Base-by-base conservation (phyloP, 2,329 filamentous ascomycete genomes). In the Aspergillus pseudoterreus region DNA sequence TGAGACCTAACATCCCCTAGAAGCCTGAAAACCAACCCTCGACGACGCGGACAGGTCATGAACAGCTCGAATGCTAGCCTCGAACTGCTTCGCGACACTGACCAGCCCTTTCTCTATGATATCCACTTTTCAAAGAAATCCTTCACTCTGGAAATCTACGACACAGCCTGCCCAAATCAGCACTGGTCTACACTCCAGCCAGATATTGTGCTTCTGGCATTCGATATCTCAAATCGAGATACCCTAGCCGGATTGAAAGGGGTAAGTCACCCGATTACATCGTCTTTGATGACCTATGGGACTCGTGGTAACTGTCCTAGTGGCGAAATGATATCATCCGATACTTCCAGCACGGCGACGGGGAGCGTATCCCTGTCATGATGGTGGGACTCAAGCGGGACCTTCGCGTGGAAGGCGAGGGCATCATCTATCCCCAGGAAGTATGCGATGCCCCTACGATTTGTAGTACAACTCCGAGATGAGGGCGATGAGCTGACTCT, bases 331-430 rank as follows among this genome's bases (percentile, higher is more conserved):
- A 74, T 51, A 65, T 73, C 38, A 71, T 65, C 17, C 56, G 69
- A 30, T 76, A 82, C 56, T 85, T 82, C 66, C 80, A 79, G 53
- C 63, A 61, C 47, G 71, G 67, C 9, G 55, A 60, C 5, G 69
- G 72, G 17, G 73, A 76, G 51, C 64, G 71, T 3, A 70, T 83
- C 14, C 82, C 82, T 0, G 76, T 85, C 6, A 79, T 84, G 71
- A 70, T 85, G 36, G 60, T 85, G 4, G 82, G 82, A 0, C 59
- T 85, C 57, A 82, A 84, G 63, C 67, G 82, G 45, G 82, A 85
- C 62, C 59, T 82, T 32, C 67, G 82, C 39, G 67, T 64, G 30
- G 75, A 80, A 55, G 69, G 71, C 14, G 71, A 74, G 41, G 70
- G 68, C 0, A 62, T 71, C 1, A 73, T 74, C 9, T 73, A 74